Base-by-base conservation (phyloP, 805 yeast genomes). In the Pichia insulana region DNA sequence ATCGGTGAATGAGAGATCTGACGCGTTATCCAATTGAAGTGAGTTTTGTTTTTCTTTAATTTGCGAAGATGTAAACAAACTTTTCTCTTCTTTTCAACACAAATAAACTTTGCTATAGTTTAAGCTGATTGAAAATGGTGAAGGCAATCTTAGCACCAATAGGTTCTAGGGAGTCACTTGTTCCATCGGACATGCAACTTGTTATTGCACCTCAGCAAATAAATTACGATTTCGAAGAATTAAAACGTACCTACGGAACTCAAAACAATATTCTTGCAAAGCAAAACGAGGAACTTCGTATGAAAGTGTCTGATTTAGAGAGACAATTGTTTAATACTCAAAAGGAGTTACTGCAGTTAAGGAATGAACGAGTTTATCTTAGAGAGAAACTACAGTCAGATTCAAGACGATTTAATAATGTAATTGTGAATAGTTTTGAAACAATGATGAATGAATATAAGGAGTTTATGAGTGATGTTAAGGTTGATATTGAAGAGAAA, bases 231-330 rank as follows among this genome's bases (percentile, higher is more conserved):
- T 19, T 30, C 3, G 46, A 43, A 18, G 40, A 43, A 30, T 46
- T 55, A 16, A 54, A 54, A 39, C 43, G 51, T 30, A 52, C 59
- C 36, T 69, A 64, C 41, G 38, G 56, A 6, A 55, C 54, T n/a
- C 80, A 75, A 51, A 82, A 82, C 57, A 67, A 66, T 41, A 69
- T 72, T n/a, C 58, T 83, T 22, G 85, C 85, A 1, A 74, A 69
- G 47, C 73, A 70, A 39, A 80, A 78, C 54, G 70, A 81, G 3
- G 55, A 67, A 18, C 61, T 80, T 55, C 64, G 71, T 67, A 55
- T 69, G 31, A 73, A 67, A 48, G 63, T 81, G 20, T 58, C 70
- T 4, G 75, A 70, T 25, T 56, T 83, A 55, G 86, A 80, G 55
- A 54, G 60, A 11, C 71, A 67, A 44, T 55, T 78, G 20, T 45